Evolutionary conservation across 139 green algal species (phyloP), one percentile per base, ranked within the genome.

Genomic region (Deuterostichococcus epilithicus): DNA sequence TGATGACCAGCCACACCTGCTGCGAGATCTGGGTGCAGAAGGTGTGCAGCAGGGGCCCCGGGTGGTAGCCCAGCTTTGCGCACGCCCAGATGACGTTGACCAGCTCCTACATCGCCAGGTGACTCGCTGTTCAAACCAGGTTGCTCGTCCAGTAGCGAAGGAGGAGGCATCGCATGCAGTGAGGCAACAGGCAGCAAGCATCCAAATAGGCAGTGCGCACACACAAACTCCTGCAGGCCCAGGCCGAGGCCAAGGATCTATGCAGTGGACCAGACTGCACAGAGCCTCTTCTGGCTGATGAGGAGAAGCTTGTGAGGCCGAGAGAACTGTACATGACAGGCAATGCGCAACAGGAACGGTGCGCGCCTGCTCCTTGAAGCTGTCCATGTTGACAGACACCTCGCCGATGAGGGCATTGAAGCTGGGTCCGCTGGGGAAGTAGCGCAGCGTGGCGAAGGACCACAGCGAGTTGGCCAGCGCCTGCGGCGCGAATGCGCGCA

Each of bases 381-480:
- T 23, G 37, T 59, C 15, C 45, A 86, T 42, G 60, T 66, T 70
- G 44, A 39, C 60, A 20, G 63, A 73, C 28, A 83, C 68, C 8
- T 73, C 72, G 3, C 60, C 45, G 39, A 81, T 83, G 71, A 86
- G 76, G 52, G 34, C 52, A 15, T 70, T 42, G 65, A 86, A 68
- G 52, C 81, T 32, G 30, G 26, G 68, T 22, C 42, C 52, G 3
- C 18, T 20, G 32, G 86, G 84, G 77, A 88, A 88, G 65, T 73
- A 90, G 25, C 84, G 76, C 65, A 87, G 73, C 33, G 74, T 81
- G 33, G 84, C 81, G 77, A 89, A 87, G 20, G 72, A 42, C 85
- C 85, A 90, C 52, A 86, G 70, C 33, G 75, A 70, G 76, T 88
- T 88, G 68, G 78, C 60, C 59, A 88, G 59, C 15, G 78, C 84